These are phyloP conservation scores for Rhizopogon vesiculosus DNA, from an alignment of 768 basidiomycete species.

Conservation along the genomic window DNA sequence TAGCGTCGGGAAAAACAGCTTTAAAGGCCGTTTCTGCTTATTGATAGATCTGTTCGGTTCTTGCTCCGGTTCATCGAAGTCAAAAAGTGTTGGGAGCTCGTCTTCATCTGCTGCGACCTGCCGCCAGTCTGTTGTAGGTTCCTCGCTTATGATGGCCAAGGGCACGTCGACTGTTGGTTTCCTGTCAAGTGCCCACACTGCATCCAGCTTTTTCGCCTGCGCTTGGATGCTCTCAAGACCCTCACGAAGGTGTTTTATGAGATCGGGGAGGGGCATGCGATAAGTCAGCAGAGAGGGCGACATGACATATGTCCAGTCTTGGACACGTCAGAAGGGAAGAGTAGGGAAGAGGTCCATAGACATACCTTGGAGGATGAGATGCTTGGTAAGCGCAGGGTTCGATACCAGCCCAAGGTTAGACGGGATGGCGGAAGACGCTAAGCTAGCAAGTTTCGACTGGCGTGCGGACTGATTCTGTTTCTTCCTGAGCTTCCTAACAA, in stretches of 20 bases:
- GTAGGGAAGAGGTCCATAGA: background rate
- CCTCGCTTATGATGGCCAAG: background rate
- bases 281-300: conserved; percentile 19
- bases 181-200: background rate
- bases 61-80: no score
- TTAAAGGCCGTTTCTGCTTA: background rate
- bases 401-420: background rate
- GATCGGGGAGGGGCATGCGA: conserved; percentile 17
- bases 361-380: conserved; percentile 16
- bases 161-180: background rate
- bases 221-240: conserved; percentile 12
- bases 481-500: background rate
- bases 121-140: background rate
- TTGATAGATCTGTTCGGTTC: background rate
- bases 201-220: conserved; percentile 2
- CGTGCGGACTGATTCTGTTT: background rate
- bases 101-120: background rate
- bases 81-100: no score
- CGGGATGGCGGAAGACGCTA: background rate
- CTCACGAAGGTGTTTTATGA: conserved; percentile 18
- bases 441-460: background rate
- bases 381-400: background rate
- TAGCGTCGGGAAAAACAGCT: background rate
- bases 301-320: conserved; percentile 26
- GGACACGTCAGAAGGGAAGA: background rate